Evolutionary conservation across 257 asterid species (phyloP).

Genomic region (Gentiana straminea): DNA sequence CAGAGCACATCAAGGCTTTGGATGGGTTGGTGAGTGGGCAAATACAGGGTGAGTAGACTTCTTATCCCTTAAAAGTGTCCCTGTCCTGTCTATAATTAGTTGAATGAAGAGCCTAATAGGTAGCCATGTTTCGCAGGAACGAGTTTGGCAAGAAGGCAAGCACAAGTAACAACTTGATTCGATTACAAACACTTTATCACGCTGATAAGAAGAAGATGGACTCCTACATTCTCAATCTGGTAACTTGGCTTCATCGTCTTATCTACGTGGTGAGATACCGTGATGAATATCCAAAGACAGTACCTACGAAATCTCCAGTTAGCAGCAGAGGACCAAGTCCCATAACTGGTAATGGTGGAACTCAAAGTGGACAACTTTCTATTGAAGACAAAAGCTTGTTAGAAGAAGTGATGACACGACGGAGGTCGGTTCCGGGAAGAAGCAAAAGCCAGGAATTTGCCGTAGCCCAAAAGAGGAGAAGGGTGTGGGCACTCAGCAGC

Average conservation of each 20-base stretch:
- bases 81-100: neutral
- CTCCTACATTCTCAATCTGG: slow-evolving; percentile 55
- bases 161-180: slow-evolving; percentile 38
- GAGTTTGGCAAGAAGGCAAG: slow-evolving; percentile 65
- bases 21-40: slow-evolving; percentile 99
- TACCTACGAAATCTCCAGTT: slow-evolving; percentile 43
- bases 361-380: slow-evolving; percentile 30
- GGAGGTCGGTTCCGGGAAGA: slow-evolving; percentile 41
- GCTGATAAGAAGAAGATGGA: slow-evolving; percentile 76
- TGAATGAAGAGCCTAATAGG: neutral
- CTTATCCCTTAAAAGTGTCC: too few species aligned
- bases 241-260: slow-evolving; percentile 80
- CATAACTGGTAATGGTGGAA: slow-evolving; percentile 9
- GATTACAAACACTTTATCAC: slow-evolving; percentile 84
- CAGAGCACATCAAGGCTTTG: slow-evolving; percentile 99
- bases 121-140: slow-evolving; percentile 28
- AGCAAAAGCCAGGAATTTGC: slow-evolving; percentile 88
- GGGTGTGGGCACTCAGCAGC: slow-evolving; percentile 40
- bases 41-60: slow-evolving; percentile 64
- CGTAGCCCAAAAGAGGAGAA: slow-evolving; percentile 25
- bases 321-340: slow-evolving; percentile 30
- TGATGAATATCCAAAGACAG: slow-evolving; percentile 40
- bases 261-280: slow-evolving; percentile 53
- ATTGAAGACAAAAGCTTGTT: slow-evolving; percentile 57
- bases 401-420: slow-evolving; percentile 64